Evolutionary conservation across 305 asterid species (phyloP).

Genomic region (Rubia balearica): DNA sequence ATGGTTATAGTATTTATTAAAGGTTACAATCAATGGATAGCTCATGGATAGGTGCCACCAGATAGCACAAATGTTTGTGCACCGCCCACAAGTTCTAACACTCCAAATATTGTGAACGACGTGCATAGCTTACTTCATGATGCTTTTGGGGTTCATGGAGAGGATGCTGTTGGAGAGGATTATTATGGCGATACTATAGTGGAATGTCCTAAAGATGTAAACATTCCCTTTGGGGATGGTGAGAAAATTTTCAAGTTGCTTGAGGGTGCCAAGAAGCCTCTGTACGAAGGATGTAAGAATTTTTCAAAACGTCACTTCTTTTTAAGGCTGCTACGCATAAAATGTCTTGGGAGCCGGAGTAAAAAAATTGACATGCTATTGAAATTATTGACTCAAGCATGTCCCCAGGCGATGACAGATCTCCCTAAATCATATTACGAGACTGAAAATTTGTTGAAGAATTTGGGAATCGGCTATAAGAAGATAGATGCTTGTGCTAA

Average conservation of each 20-base stretch:
- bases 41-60: neutral
- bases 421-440: constrained; percentile 1
- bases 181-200: neutral
- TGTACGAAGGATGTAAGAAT: constrained; percentile 12
- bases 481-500: constrained; percentile 11
- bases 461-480: constrained; percentile 9
- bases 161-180: neutral
- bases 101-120: neutral
- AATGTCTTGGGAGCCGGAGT: constrained; percentile 9
- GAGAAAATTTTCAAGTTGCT: constrained; percentile 12
- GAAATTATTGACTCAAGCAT: neutral
- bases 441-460: neutral
- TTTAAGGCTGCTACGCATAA: constrained; percentile 7
- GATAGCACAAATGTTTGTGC: neutral
- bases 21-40: neutral
- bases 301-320: constrained; percentile 14
- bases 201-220: neutral
- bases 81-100: neutral
- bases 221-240: constrained; percentile 9
- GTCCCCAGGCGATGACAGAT: neutral
- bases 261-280: neutral
- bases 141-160: neutral
- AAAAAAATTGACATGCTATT: neutral
- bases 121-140: neutral
- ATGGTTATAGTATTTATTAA: neutral